Base-by-base conservation (phyloP, 805 yeast genomes). In the Yarrowia sp. region DNA sequence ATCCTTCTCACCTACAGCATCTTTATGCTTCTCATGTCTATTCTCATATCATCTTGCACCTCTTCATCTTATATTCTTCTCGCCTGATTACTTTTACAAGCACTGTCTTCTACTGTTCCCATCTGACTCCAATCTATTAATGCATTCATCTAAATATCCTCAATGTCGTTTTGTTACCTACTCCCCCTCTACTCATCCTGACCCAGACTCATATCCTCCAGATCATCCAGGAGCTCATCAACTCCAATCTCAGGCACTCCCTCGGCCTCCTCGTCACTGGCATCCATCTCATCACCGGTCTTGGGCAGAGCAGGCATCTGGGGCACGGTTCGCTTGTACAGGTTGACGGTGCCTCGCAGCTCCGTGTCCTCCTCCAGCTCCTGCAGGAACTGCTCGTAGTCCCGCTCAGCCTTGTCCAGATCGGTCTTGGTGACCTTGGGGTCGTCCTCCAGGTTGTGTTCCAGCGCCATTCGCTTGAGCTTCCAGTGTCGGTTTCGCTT, bases 361-460 rank as follows among this genome's bases (percentile, higher is more conserved):
- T 95, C 99, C 68, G 88, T 88, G 80, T 95, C 99, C 80, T 95
- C 98, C 82, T 95, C 99, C 78, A 95, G 86, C 79, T 95, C 97
- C 81, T 92, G 98, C 81, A 95, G 86, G 91, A 95, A 95, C 73
- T 89, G 77, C 81, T 94, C 99, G 82, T 92, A 95, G 80, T 94
- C 99, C 79, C 87, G 88, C 80, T 94, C 98, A 5, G 97, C 97
- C 74, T 90, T 85, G 78, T 92, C 98, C 74, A 87, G 87, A 72
- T 92, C 97, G 79, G 90, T 95, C 82, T 86, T 89, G 43, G 73
- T 55, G 38, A 63, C 56, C 43, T 63, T 58, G 11, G 64, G 94
- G 43, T 86, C 90, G 40, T 83, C 85, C 68, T 82, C 85, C 50
- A 72, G 74, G 49, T 77, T 76, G 79, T 92, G 97, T 80, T 93